Evolutionary conservation across 169 alveolate genomes (phyloP).

Genomic region (Plasmodium knowlesi): DNA sequence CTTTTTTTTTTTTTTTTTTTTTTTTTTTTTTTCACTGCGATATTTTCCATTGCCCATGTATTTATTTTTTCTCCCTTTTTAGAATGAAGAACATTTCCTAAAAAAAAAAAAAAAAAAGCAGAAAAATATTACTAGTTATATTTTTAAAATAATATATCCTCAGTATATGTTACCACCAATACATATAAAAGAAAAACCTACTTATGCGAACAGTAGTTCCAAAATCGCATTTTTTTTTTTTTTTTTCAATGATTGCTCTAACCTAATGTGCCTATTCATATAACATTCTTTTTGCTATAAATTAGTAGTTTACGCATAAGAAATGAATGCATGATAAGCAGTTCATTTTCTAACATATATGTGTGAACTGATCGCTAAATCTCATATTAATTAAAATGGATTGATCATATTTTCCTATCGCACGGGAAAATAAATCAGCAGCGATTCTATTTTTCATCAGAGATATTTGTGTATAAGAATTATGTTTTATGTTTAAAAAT

Average conservation of each 20-base stretch:
- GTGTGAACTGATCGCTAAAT: not conserved
- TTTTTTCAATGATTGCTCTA: not conserved
- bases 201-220: not conserved
- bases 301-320: not conserved
- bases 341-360: not conserved
- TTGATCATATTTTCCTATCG: not conserved
- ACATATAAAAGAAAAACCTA: not conserved
- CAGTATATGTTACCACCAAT: too few relatives aligned
- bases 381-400: not conserved
- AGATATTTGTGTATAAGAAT: not conserved
- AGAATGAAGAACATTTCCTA: not conserved
- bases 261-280: not conserved
- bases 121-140: not conserved
- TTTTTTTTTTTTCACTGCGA: not conserved
- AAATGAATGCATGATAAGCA: not conserved
- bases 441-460: not conserved
- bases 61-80: not conserved
- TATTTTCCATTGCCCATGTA: not conserved
- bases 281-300: not conserved
- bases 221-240: not conserved
- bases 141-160: not conserved
- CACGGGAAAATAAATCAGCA: not conserved
- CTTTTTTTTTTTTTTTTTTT: too few relatives aligned
- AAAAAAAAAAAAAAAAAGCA: not conserved
- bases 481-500: not conserved